Base-by-base conservation (phyloP, 768 basidiomycete genomes). In the Boletus vinaceobasis region DNA sequence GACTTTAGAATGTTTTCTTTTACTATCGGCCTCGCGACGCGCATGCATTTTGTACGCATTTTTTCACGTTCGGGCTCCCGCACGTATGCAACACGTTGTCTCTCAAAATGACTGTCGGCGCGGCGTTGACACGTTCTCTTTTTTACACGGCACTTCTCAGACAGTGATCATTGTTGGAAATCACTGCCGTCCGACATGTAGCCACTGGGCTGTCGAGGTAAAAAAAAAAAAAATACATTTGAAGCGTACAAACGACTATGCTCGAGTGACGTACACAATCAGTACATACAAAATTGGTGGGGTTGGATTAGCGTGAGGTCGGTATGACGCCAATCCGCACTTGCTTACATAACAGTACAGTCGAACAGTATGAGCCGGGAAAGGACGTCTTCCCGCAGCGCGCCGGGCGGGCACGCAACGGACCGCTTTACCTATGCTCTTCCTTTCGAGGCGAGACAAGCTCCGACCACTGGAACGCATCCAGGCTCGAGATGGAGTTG, bases 401-500 rank as follows among this genome's bases (percentile, higher is more conserved):
- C 31, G n/a, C 14, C 19, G 17, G 21, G 45, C 13, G 26, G 17
- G 27, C 11, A 37, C 7, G 39, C 27, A 57, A 38, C 19, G 10
- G 21, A 17, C 17, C 36, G 3, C 27, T 47, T 65, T 49, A 61
- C 33, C 15, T 52, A 32, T 68, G 43, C 40, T 68, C 66, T 50
- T 69, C 66, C 56, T 70, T 67, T 40, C 67, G 61, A 11, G 67
- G 67, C 4, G 70, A 60, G 43, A 70, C 69, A 4, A 68, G 60
- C 49, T 70, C 69, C 8, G 68, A 66, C 69, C 69, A 70, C 45
- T 71, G 69, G 47, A 71, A 70, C 21, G 65, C 65, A 27, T 71
- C 70, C 51, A 71, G 33, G 42, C 61, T 70, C 2, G 67, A 64
- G 47, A 71, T 60, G 29, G 69, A 70, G 52, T 57, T 67, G 43